Percentiles rank a stretch among this genome's conserved stretches.
Evolutionary conservation across 495 filamentous ascomycete species (phyloP).

Genomic region (Evernia prunastri): DNA sequence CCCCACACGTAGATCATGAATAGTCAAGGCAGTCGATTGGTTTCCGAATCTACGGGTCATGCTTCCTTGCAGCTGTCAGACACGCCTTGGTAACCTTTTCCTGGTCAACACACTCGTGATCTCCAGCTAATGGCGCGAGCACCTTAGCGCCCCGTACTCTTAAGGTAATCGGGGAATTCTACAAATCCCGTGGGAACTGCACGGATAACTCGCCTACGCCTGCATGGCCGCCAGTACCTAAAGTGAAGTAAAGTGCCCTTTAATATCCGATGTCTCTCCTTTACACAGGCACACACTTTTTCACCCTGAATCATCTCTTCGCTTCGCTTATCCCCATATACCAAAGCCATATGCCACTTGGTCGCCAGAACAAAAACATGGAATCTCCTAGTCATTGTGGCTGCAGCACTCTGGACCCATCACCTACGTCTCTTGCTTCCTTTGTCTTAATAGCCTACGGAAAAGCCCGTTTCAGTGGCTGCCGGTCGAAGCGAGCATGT

Average conservation of each 20-base stretch:
- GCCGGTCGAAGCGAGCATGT: neutral
- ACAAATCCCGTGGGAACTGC: too few species aligned
- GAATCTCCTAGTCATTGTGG: neutral
- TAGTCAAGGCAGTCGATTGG: slow-evolving; percentile 5
- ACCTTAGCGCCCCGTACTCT: neutral
- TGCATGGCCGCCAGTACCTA: neutral
- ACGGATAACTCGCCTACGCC: neutral
- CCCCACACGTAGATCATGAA: slow-evolving; percentile 7
- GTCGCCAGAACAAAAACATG: neutral
- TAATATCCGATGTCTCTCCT: neutral
- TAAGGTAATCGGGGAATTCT: neutral
- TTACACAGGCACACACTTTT: too few species aligned
- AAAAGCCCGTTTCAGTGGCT: neutral
- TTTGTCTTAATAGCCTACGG: neutral
- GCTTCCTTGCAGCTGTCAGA: slow-evolving; percentile 21
- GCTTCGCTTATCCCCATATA: neutral
- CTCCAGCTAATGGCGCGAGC: slow-evolving; percentile 10
- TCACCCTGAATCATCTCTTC: neutral
- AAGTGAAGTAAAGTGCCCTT: too few species aligned
- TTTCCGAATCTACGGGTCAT: slow-evolving; percentile 9
- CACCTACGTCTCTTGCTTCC: neutral
- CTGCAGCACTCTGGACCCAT: slow-evolving; percentile 1
- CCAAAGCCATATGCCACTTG: neutral
- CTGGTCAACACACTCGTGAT: slow-evolving; percentile 13
- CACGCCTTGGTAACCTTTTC: slow-evolving; percentile 9